Conservation (phyloP, 2,329 filamentous ascomycete species). For the Pyrenophora graminea region DNA sequence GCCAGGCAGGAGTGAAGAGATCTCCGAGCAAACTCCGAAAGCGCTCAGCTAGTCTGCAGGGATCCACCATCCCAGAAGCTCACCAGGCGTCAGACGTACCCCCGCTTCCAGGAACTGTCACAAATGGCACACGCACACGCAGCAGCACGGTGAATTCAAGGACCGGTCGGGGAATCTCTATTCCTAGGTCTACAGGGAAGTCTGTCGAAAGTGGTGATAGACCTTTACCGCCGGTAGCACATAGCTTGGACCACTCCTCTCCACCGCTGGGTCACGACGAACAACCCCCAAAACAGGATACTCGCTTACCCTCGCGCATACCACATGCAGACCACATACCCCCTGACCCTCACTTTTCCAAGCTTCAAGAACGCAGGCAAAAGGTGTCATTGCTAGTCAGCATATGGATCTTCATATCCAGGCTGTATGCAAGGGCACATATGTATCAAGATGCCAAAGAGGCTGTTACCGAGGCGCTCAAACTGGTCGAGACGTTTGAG, state of each 20-base stretch:
- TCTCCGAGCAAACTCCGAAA: conserved; percentile 47
- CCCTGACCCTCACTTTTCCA: conserved; percentile 55
- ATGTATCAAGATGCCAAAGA: conserved; percentile 80
- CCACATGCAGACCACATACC: conserved; percentile 40
- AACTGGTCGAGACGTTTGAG: conserved; percentile 74
- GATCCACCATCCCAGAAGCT: conserved; percentile 27
- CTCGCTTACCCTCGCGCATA: conserved; percentile 49
- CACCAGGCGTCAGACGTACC: conserved; percentile 30
- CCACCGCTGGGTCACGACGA: conserved; percentile 46
- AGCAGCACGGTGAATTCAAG: conserved; percentile 18
- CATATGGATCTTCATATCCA: conserved; percentile 89
- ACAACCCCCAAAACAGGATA: conserved; percentile 51
- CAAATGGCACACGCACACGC: conserved; percentile 23
- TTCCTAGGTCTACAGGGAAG: conserved; percentile 28
- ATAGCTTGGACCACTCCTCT: conserved; percentile 47
- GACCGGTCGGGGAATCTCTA: conserved; percentile 26
- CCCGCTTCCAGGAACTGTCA: conserved; percentile 25
- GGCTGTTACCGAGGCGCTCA: conserved; percentile 79
- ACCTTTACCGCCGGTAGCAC: conserved; percentile 45
- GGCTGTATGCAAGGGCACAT: conserved; percentile 80
- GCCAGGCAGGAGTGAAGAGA: conserved; percentile 43
- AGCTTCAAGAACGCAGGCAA: conserved; percentile 58
- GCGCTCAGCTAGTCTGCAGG: conserved; percentile 44
- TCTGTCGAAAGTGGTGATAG: conserved; percentile 42
- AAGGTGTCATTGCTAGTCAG: conserved; percentile 67